These are phyloP conservation scores for Hyaloperonospora brassicae DNA, from an alignment of 352 stramenopile species.

Conservation along the genomic window DNA sequence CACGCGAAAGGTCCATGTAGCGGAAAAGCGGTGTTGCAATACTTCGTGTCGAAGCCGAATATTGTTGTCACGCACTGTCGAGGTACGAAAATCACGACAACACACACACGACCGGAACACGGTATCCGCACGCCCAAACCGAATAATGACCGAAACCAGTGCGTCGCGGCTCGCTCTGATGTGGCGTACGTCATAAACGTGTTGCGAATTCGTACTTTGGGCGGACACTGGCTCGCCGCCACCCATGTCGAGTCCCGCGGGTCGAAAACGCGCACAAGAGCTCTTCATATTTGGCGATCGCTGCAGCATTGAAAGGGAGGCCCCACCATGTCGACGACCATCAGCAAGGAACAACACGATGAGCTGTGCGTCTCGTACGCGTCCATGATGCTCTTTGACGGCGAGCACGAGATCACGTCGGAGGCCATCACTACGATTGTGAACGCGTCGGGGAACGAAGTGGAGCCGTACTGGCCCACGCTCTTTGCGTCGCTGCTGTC, in stretches of 20 bases:
- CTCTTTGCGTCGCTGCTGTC: slow-evolving; percentile 64
- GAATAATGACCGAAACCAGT: too few relatives aligned
- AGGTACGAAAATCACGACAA: too few relatives aligned
- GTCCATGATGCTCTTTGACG: slow-evolving; percentile 79
- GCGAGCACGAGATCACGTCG: slow-evolving; percentile 73
- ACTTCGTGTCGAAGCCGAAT: too few relatives aligned
- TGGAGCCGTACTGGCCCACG: slow-evolving; percentile 79
- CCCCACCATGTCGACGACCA: slow-evolving; percentile 45
- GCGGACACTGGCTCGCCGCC: slow-evolving; percentile 13
- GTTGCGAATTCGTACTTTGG: slow-evolving; percentile 18
- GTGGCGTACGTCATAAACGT: too few relatives aligned
- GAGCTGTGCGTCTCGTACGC: slow-evolving; percentile 81
- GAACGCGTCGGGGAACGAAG: slow-evolving; percentile 72
- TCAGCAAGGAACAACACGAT: slow-evolving; percentile 83
- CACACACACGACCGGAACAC: too few relatives aligned
- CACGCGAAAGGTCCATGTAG: too few relatives aligned
- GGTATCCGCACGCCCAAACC: too few relatives aligned
- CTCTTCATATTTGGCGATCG: slow-evolving; percentile 41
- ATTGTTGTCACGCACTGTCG: too few relatives aligned
- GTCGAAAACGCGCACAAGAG: neutral
- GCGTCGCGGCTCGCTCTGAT: too few relatives aligned
- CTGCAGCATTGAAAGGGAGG: slow-evolving; percentile 33
- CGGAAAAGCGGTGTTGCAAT: too few relatives aligned
- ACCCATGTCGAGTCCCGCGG: slow-evolving; percentile 23
- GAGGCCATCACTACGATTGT: slow-evolving; percentile 60